Evolutionary conservation across 495 filamentous ascomycete genomes (phyloP).

Genomic region (Talaromyces ruber): DNA sequence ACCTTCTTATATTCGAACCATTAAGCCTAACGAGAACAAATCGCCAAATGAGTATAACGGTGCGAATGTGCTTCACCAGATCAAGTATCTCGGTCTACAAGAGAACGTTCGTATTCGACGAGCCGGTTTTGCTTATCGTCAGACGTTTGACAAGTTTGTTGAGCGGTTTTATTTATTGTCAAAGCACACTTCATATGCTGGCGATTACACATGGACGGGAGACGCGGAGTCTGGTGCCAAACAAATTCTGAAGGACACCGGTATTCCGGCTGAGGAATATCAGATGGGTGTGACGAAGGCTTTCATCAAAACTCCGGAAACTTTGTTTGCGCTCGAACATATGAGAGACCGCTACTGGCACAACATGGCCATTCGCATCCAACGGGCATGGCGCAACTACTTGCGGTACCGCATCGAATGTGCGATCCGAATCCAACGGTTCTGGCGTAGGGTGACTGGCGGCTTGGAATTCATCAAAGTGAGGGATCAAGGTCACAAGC

Average conservation of each 20-base stretch:
- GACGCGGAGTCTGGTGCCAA: slow-evolving; percentile 79
- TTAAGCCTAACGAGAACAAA: slow-evolving; percentile 99
- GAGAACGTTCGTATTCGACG: slow-evolving; percentile 98
- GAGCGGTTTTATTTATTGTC: slow-evolving; percentile 96
- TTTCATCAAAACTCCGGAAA: slow-evolving; percentile 98
- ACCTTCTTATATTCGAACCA: slow-evolving; percentile 96
- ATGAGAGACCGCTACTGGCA: slow-evolving; percentile 99
- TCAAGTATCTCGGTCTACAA: slow-evolving; percentile 97
- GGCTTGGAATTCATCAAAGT: slow-evolving; percentile 81
- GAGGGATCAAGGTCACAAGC: slow-evolving; percentile 79
- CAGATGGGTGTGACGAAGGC: slow-evolving; percentile 96
- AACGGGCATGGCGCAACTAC: slow-evolving; percentile 95
- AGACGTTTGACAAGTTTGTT: slow-evolving; percentile 97
- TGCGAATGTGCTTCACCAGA: slow-evolving; percentile 92
- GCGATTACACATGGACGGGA: slow-evolving; percentile 93
- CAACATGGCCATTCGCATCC: slow-evolving; percentile 98
- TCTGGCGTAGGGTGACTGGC: slow-evolving; percentile 86
- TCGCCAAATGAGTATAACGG: slow-evolving; percentile 84
- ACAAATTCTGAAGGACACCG: slow-evolving; percentile 92
- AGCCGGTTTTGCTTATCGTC: slow-evolving; percentile 94
- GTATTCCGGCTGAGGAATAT: slow-evolving; percentile 89
- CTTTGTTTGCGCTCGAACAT: slow-evolving; percentile 90
- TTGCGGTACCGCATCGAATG: slow-evolving; percentile 86
- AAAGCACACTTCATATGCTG: slow-evolving; percentile 88
- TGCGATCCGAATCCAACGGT: slow-evolving; percentile 86